phyloP scores from a whole-genome alignment of 1,284 basidiomycete species.

The Lentinula novae-zelandiae region DNA sequence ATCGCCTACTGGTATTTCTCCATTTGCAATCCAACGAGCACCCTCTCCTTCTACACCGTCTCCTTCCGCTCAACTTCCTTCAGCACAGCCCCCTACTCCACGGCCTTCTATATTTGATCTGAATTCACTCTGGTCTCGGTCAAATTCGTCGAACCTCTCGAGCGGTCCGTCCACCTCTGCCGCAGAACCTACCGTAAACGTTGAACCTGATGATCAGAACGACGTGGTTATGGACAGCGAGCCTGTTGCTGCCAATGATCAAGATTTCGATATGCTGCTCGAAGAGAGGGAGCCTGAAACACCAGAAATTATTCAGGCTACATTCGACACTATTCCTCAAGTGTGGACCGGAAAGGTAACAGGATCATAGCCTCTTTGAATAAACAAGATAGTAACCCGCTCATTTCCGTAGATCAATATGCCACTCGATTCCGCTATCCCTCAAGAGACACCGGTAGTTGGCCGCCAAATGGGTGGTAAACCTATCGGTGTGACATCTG shows the following conservation, averaged over 20 bases:
- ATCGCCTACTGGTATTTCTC: constrained; percentile 13
- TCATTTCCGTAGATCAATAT: constrained; percentile 55
- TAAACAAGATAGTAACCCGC: constrained; percentile 15
- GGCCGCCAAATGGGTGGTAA: constrained; percentile 74
- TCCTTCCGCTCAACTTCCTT: constrained; percentile 34
- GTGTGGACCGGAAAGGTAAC: constrained; percentile 75
- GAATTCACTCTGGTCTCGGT: constrained; percentile 58
- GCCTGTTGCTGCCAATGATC: constrained; percentile 53
- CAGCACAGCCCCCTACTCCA: constrained; percentile 33
- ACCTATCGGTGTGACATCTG: constrained; percentile 46
- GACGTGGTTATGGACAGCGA: constrained; percentile 39
- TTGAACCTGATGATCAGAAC: constrained; percentile 31
- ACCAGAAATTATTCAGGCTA: constrained; percentile 34
- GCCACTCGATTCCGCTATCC: constrained; percentile 68
- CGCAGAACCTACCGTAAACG: constrained; percentile 19
- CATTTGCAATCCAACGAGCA: not conserved
- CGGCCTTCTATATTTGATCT: constrained; percentile 61
- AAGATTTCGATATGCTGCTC: constrained; percentile 81
- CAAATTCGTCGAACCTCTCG: constrained; percentile 12
- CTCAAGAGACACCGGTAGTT: constrained; percentile 59
- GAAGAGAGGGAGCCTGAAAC: constrained; percentile 45
- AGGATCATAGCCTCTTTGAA: constrained; percentile 8
- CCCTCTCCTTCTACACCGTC: constrained; percentile 5
- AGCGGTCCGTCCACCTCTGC: constrained; percentile 19
- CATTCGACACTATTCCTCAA: constrained; percentile 48